Evolutionary conservation across 164 flowering plant genomes (phyloP).

Genomic region (Vitis amurensis): DNA sequence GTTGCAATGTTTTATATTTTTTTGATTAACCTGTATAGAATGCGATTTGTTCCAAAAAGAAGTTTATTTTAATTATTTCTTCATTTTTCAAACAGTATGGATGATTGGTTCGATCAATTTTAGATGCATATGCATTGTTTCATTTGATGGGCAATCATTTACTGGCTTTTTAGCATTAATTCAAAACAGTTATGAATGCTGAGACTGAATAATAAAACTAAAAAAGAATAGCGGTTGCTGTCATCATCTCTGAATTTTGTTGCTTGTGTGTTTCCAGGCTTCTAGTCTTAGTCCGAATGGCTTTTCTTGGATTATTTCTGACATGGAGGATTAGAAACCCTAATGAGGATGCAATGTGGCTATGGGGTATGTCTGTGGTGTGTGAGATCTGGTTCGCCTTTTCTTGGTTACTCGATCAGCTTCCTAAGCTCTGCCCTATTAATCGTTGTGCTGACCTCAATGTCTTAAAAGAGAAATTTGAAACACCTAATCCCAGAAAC

Average conservation of each 20-base stretch:
- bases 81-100: too few relatives aligned
- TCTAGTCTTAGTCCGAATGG: conserved; percentile 59
- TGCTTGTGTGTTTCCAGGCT: conserved; percentile 42
- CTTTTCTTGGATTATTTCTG: conserved; percentile 61
- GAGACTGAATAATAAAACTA: too few relatives aligned
- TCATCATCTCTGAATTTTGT: not conserved
- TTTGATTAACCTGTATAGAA: too few relatives aligned
- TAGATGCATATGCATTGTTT: not conserved
- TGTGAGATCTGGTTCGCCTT: conserved; percentile 95
- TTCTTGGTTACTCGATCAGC: conserved; percentile 94
- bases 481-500: conserved; percentile 48
- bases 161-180: too few relatives aligned
- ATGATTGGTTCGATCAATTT: too few relatives aligned
- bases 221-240: too few relatives aligned
- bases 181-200: too few relatives aligned
- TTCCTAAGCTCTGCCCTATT: conserved; percentile 81
- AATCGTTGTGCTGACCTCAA: conserved; percentile 71
- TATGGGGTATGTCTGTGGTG: conserved; percentile 87
- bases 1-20: too few relatives aligned
- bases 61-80: too few relatives aligned
- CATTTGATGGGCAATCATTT: too few relatives aligned
- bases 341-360: conserved; percentile 82
- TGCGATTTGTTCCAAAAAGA: too few relatives aligned
- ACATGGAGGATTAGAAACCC: conserved; percentile 69
- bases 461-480: conserved; percentile 75